These are phyloP conservation scores for Dactylellina haptotyla DNA, from an alignment of 2,329 filamentous ascomycete genomes.

Conservation along the genomic window DNA sequence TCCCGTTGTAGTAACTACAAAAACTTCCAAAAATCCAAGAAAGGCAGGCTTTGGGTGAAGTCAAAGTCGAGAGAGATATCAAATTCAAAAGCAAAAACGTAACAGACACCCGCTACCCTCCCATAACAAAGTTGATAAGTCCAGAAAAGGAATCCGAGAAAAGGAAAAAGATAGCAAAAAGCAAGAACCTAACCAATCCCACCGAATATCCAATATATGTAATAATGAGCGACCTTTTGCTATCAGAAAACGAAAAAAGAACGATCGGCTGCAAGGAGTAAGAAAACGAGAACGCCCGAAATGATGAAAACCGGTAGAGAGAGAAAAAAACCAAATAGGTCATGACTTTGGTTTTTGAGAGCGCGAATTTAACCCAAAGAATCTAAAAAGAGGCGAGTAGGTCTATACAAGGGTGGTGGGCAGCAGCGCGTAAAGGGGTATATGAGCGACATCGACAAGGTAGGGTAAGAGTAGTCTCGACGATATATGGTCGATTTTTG, in stretches of 20 bases:
- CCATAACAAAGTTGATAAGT: constrained; percentile 28
- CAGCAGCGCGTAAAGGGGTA: constrained; percentile 5
- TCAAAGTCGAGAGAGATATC: not conserved
- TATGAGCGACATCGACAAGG: constrained; percentile 3
- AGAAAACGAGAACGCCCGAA: constrained; percentile 32
- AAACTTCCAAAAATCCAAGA: constrained; percentile 28
- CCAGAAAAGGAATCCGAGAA: too few relatives aligned
- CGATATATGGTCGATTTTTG: too few relatives aligned
- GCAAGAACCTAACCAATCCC: constrained; percentile 35
- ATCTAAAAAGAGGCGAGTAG: constrained; percentile 40
- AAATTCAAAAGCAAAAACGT: constrained; percentile 17
- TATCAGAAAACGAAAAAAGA: constrained; percentile 26
- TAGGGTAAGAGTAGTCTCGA: too few relatives aligned
- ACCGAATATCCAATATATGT: constrained; percentile 16
- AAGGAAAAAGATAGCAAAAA: constrained; percentile 28
- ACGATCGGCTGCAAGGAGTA: constrained; percentile 16
- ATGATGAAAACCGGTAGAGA: constrained; percentile 28
- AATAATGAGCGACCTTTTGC: constrained; percentile 30
- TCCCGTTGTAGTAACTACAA: constrained; percentile 31
- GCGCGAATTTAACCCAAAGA: constrained; percentile 5
- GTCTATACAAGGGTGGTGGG: constrained; percentile 42
- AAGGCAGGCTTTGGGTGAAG: constrained; percentile 12
- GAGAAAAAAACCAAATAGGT: constrained; percentile 30
- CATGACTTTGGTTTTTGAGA: constrained; percentile 39
- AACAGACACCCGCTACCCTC: constrained; percentile 52